phyloP scores from a whole-genome alignment of 2,329 filamentous ascomycete genomes.

The Ophiostoma sp. region DNA sequence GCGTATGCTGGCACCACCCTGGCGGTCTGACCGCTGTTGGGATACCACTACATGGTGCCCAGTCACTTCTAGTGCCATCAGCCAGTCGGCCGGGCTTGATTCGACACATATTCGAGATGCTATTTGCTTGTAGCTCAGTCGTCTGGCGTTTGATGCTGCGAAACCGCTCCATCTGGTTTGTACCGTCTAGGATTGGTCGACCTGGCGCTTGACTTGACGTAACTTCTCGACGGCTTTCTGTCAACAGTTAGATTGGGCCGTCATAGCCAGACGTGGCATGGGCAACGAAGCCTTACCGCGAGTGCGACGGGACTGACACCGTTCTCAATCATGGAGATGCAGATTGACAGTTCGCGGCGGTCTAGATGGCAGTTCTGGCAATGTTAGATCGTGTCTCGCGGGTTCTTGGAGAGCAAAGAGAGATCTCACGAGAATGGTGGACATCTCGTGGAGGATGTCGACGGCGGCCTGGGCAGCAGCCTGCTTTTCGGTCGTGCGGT shows the following conservation, averaged over 20 bases:
- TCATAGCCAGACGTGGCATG: background rate
- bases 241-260: background rate
- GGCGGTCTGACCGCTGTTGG: no score
- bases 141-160: background rate
- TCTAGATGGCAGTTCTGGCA: slow-evolving; percentile 86
- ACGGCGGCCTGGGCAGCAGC: slow-evolving; percentile 75
- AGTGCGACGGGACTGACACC: slow-evolving; percentile 93
- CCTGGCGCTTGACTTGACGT: slow-evolving; percentile 39
- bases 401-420: no score
- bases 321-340: slow-evolving; percentile 94
- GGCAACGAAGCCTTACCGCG: slow-evolving; percentile 56
- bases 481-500: slow-evolving; percentile 53
- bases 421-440: slow-evolving; percentile 72
- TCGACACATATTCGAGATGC: no score
- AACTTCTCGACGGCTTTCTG: slow-evolving; percentile 58
- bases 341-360: slow-evolving; percentile 83
- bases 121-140: no score
- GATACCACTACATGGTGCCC: no score
- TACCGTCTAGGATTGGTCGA: slow-evolving; percentile 38
- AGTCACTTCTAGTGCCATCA: no score
- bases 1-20: no score
- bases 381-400: background rate
- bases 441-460: slow-evolving; percentile 77
- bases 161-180: slow-evolving; percentile 1
- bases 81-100: no score